Conservation (phyloP, 345 rosid genomes). For the Erodium maritimum region DNA sequence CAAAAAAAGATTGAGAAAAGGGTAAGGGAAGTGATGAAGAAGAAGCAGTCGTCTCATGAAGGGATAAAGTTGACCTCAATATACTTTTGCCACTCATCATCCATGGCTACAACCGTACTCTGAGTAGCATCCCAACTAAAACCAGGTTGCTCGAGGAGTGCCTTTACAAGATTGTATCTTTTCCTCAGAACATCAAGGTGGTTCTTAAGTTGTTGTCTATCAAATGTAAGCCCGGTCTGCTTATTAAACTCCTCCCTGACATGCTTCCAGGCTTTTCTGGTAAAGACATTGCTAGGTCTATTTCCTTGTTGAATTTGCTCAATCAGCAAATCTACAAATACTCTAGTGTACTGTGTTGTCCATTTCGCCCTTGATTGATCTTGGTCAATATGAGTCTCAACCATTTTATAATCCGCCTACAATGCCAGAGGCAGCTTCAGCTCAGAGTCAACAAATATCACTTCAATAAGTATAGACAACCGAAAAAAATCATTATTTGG, state of each 20-base stretch:
- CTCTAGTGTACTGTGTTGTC: not conserved
- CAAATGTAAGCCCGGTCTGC: not conserved
- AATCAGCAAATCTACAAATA: not conserved
- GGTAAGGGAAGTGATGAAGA: not conserved
- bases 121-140: not conserved
- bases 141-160: not conserved
- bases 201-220: not conserved
- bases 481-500: no score
- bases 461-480: no score
- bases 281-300: not conserved
- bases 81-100: not conserved
- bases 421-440: no score
- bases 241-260: not conserved
- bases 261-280: not conserved
- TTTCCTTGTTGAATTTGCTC: not conserved
- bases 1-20: not conserved
- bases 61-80: not conserved
- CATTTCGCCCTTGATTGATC: not conserved
- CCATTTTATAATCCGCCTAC: no score
- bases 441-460: no score
- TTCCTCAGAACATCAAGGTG: not conserved
- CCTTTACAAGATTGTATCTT: not conserved
- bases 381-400: not conserved
- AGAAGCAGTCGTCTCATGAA: not conserved
- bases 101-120: not conserved